Percentiles rank a stretch among this genome's conserved stretches.
phyloP scores from a whole-genome alignment of 2,329 filamentous ascomycete genomes.

The Ceratocystis harringtonii region DNA sequence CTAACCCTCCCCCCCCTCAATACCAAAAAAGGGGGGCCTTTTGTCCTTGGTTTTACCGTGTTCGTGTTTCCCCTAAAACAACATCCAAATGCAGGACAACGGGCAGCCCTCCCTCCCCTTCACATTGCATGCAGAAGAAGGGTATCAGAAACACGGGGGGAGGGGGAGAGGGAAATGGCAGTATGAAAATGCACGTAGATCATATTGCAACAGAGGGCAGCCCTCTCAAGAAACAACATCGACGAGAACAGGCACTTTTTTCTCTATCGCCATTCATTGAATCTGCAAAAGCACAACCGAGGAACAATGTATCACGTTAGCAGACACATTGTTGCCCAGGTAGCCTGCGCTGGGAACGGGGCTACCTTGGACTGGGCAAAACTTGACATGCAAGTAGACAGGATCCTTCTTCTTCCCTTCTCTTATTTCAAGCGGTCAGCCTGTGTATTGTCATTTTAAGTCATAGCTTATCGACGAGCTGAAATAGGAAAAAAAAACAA shows the following conservation, averaged over 20 bases:
- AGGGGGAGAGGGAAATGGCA: neutral
- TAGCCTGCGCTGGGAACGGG: neutral
- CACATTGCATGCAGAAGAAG: neutral
- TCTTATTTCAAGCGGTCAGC: neutral
- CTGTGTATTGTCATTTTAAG: neutral
- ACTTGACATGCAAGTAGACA: neutral
- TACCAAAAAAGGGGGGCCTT: neutral
- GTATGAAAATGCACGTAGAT: neutral
- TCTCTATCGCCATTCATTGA: neutral
- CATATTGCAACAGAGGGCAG: neutral
- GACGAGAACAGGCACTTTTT: neutral
- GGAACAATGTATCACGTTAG: neutral
- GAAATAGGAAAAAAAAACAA: neutral
- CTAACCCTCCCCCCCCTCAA: neutral
- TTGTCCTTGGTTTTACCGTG: neutral
- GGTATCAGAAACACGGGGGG: neutral
- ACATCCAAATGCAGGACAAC: neutral
- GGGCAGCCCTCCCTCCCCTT: neutral
- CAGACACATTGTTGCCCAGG: neutral
- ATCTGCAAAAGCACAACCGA: neutral
- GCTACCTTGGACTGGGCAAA: neutral
- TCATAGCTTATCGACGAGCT: neutral
- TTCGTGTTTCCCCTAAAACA: neutral
- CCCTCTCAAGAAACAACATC: no score
- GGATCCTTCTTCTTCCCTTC: neutral